These are phyloP conservation scores for Calonectria pseudoturangicola DNA, from an alignment of 2,329 filamentous ascomycete genomes.

Conservation along the genomic window DNA sequence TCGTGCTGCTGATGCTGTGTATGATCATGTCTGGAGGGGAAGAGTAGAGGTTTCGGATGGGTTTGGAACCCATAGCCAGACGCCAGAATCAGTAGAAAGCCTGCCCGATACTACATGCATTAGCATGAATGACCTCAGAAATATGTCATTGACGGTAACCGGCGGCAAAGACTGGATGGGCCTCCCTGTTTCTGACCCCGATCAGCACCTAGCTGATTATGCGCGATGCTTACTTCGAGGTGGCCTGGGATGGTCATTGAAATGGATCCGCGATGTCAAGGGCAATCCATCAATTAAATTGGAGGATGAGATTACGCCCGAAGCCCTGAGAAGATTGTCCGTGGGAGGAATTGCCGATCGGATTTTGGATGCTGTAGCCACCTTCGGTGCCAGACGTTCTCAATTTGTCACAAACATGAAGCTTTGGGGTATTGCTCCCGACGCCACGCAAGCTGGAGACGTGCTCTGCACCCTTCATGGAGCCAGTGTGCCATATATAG, in stretches of 20 bases:
- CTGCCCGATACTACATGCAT: background rate
- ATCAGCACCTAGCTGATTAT: constrained; percentile 15
- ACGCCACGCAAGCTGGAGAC: constrained; percentile 4
- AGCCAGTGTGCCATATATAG: constrained; percentile 11
- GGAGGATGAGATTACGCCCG: background rate
- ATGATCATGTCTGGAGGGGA: constrained; percentile 5
- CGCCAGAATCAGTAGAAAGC: background rate
- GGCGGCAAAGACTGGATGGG: constrained; percentile 30
- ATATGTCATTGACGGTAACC: constrained; percentile 8
- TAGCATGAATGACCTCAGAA: constrained; percentile 6
- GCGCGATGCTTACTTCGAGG: constrained; percentile 26
- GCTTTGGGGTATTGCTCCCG: constrained; percentile 26
- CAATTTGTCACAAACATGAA: constrained; percentile 2
- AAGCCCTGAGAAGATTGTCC: background rate
- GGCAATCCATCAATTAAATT: background rate
- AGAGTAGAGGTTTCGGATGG: background rate
- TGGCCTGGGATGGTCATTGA: constrained; percentile 26
- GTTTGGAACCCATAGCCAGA: background rate
- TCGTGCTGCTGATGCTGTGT: background rate
- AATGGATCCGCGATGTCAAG: constrained; percentile 18
- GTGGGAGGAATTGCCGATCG: constrained; percentile 20
- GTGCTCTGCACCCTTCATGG: constrained; percentile 14
- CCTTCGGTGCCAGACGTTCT: background rate
- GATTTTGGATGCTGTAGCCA: constrained; percentile 26
- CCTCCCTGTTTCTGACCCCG: constrained; percentile 15